A percentile compares a stretch with the other conserved stretches of the same genome.
phyloP scores from a whole-genome alignment of 108 stramenopile genomes.

The Cyclotella kingstonii region DNA sequence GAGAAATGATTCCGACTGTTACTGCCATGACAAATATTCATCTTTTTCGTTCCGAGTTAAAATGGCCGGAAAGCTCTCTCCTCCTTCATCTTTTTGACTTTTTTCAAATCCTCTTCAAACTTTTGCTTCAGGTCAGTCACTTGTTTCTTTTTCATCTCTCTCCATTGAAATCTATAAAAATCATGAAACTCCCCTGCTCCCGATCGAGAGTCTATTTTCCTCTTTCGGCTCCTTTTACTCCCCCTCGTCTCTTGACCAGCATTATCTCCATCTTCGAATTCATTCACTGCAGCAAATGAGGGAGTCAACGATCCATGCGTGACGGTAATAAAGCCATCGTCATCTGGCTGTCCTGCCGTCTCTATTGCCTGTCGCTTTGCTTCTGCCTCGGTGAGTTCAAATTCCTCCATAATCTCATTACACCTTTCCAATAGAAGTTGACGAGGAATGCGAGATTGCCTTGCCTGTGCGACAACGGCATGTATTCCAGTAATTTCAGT shows the following conservation, averaged over 20 bases:
- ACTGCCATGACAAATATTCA: not conserved
- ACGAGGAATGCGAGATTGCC: conserved; percentile 39
- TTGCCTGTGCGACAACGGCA: conserved; percentile 53
- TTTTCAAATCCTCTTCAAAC: conserved; percentile 78
- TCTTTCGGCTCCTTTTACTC: conserved; percentile 61
- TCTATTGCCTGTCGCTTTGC: conserved; percentile 45
- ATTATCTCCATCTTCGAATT: conserved; percentile 45
- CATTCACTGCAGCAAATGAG: conserved; percentile 48
- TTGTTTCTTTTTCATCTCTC: conserved; percentile 65
- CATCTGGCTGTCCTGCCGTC: conserved; percentile 63
- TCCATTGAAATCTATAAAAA: conserved; percentile 84
- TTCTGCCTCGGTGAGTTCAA: conserved; percentile 67
- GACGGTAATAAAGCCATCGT: conserved; percentile 86
- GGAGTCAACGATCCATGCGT: conserved; percentile 46
- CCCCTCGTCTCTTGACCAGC: conserved; percentile 7
- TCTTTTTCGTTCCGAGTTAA: conserved; percentile 13
- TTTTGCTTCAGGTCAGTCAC: conserved; percentile 64
- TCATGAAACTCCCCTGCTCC: conserved; percentile 62
- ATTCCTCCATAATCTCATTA: conserved; percentile 65
- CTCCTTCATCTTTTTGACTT: conserved; percentile 82
- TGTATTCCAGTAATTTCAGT: conserved; percentile 44
- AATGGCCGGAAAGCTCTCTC: conserved; percentile 76
- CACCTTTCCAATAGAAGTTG: conserved; percentile 63
- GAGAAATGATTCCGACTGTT: not conserved
- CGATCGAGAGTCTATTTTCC: conserved; percentile 33